phyloP scores from a whole-genome alignment of 1,284 basidiomycete genomes.

The Cutaneotrichosporon cyanovorans region DNA sequence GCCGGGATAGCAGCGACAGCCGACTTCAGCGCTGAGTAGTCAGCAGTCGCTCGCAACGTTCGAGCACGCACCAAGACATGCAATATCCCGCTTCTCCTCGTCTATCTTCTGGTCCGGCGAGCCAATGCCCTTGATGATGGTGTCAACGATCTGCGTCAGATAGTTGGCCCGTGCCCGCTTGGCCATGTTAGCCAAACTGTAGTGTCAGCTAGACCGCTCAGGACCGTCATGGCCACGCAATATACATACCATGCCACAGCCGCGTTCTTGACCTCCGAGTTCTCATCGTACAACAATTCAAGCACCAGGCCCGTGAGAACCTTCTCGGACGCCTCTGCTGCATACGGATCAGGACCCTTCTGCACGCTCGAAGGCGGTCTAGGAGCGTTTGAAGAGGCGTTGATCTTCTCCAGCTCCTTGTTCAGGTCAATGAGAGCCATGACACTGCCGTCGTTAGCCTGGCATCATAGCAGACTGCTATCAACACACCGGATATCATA shows the following conservation, averaged over 20 bases:
- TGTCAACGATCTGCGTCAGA: slow-evolving; percentile 80
- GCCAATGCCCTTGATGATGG: slow-evolving; percentile 35
- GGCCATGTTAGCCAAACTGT: slow-evolving; percentile 33
- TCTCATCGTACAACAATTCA: slow-evolving; percentile 79
- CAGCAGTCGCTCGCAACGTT: slow-evolving; percentile 1
- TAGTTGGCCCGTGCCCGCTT: slow-evolving; percentile 49
- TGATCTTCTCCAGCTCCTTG: slow-evolving; percentile 68
- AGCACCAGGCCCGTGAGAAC: slow-evolving; percentile 74
- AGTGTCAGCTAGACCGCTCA: slow-evolving; percentile 1
- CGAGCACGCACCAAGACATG: slow-evolving; percentile 65
- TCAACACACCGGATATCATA: slow-evolving; percentile 33
- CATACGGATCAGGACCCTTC: slow-evolving; percentile 26
- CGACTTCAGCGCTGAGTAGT: slow-evolving; percentile 71
- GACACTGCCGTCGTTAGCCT: slow-evolving; percentile 53
- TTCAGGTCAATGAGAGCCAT: slow-evolving; percentile 91
- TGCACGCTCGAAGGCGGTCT: background rate
- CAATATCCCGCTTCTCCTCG: slow-evolving; percentile 64
- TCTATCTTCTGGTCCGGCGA: slow-evolving; percentile 23
- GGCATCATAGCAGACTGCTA: background rate
- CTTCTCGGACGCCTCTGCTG: slow-evolving; percentile 73
- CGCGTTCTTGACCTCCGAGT: slow-evolving; percentile 96
- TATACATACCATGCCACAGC: slow-evolving; percentile 75
- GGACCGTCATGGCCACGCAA: too few relatives aligned
- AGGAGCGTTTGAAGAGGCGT: slow-evolving; percentile 35
- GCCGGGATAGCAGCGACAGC: slow-evolving; percentile 70